Evolutionary conservation across 106 monocot genomes (phyloP).

Genomic region (Cymbidium sinense): DNA sequence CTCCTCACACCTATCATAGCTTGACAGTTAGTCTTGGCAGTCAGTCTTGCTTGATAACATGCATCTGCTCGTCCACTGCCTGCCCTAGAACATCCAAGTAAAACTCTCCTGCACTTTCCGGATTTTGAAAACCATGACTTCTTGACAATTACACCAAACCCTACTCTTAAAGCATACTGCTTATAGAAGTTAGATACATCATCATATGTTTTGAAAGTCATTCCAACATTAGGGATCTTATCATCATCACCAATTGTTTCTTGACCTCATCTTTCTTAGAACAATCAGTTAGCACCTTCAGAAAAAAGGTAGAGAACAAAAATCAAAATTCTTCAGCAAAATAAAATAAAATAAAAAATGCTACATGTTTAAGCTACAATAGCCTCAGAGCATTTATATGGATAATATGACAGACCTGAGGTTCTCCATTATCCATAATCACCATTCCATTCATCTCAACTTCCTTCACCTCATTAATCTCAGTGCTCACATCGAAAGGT

Average conservation of each 20-base stretch:
- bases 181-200: constrained; percentile 18
- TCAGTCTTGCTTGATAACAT: not conserved
- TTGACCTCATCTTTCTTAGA: constrained; percentile 10
- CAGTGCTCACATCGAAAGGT: not conserved
- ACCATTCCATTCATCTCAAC: not conserved
- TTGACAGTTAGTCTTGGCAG: constrained; percentile 19
- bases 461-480: not conserved
- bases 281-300: not conserved
- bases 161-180: constrained; percentile 11
- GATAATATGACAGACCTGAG: not conserved
- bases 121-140: constrained; percentile 5
- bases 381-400: not conserved
- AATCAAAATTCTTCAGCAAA: not conserved
- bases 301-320: not conserved
- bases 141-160: constrained; percentile 10
- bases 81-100: constrained; percentile 6
- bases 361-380: too few species aligned
- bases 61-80: constrained; percentile 8
- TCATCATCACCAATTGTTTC: constrained; percentile 18
- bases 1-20: constrained; percentile 9
- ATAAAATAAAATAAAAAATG: not conserved
- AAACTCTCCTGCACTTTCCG: not conserved
- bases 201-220: constrained; percentile 14
- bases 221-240: constrained; percentile 9
- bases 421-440: not conserved